Evolutionary conservation across 257 asterid genomes (phyloP), one percentile per base, ranked within the genome.

Genomic region (Salvia splendens): DNA sequence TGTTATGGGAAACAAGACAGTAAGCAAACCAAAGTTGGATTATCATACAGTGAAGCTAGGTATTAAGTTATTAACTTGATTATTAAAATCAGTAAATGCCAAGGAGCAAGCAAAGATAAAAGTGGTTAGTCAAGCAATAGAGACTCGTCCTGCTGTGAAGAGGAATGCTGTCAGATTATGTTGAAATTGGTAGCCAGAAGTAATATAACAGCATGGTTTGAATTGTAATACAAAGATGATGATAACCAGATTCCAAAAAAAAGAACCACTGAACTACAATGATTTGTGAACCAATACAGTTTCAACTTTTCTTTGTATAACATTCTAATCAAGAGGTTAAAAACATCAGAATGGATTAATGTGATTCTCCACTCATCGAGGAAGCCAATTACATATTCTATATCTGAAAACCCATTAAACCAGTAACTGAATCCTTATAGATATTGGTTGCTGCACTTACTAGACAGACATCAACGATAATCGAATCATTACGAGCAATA

Each of bases 391-490:
- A 35, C 43, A 43, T 42, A 41, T 59, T 69, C 24, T 53, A 65
- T 46, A 65, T 28, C 12, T 20, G 30, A 52, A 33, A 65, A 17
- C 20, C 20, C 20, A 61, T 12, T 12, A 8, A 56, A 24, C 28
- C 52, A 46, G 38, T 28, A 38, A 61, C 61, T 52, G 51, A 71
- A 50, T 41, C 61, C 61, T 60, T 12, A 45, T 41, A 57, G 20
- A 68, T 38, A 46, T 6, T 14, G 61, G 12, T 42, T 38, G 69
- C 10, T 24, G 12, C 40, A 79, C 92, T 87, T 79, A 91, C 99
- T 74, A 91, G 99, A 86, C 99, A 94, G 48, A 94, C 99, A 81
- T 94, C 99, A 78, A 94, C 99, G 54, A 94, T 94, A 59, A 94
- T 94, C 41, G 99, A 94, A 84, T 94, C 96, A 78, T 94, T 94